A percentile compares a stretch with the other conserved stretches of the same genome.
phyloP scores from a whole-genome alignment of 345 rosid genomes.

The Fremontodendron californicum region DNA sequence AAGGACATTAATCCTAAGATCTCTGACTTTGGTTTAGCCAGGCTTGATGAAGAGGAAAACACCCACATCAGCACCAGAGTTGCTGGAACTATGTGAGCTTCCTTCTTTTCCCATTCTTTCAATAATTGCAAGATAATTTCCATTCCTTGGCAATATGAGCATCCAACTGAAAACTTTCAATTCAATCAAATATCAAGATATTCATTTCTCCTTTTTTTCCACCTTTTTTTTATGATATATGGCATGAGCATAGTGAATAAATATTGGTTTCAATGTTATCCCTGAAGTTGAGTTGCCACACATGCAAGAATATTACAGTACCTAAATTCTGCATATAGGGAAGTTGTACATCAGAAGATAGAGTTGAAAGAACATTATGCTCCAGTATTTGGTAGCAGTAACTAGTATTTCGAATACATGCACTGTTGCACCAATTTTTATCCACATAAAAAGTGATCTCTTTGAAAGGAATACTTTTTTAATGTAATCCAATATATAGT shows the following conservation, averaged over 20 bases:
- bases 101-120: background rate
- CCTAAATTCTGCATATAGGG: background rate
- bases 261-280: background rate
- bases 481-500: background rate
- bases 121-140: background rate
- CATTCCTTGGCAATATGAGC: background rate
- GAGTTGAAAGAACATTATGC: background rate
- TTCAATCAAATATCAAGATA: background rate
- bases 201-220: background rate
- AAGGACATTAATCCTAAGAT: conserved; percentile 49
- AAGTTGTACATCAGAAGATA: background rate
- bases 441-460: background rate
- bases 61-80: conserved; percentile 67
- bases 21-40: conserved; percentile 74
- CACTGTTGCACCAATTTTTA: background rate
- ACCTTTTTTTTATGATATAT: background rate
- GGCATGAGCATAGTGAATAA: background rate
- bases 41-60: conserved; percentile 58
- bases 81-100: conserved; percentile 61
- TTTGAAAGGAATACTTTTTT: background rate
- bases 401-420: background rate
- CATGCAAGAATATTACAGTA: background rate
- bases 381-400: background rate
- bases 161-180: background rate
- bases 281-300: background rate